Evolutionary conservation across 768 basidiomycete species (phyloP).

Genomic region (Boletus tomentosulus): DNA sequence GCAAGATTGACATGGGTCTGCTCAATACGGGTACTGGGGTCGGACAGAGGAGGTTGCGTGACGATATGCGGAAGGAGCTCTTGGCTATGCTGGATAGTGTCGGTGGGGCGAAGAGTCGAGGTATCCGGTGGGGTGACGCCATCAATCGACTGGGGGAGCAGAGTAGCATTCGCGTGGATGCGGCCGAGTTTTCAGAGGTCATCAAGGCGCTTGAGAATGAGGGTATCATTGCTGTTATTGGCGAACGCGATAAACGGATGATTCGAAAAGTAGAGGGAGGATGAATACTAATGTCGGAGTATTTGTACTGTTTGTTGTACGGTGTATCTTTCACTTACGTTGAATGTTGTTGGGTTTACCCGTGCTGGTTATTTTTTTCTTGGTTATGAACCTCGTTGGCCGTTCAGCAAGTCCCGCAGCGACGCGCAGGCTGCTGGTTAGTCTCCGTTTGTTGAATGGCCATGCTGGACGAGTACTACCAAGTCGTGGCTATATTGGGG

Average conservation of each 20-base stretch:
- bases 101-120: conserved; percentile 46
- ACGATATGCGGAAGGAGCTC: conserved; percentile 87
- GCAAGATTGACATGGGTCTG: conserved; percentile 95
- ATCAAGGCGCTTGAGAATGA: conserved; percentile 78
- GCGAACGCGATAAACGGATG: conserved; percentile 80
- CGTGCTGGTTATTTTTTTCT: no score
- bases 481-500: conserved; percentile 17
- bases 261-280: conserved; percentile 64
- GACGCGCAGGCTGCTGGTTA: neutral
- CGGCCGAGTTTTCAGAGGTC: conserved; percentile 77
- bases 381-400: neutral
- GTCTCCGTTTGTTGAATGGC: neutral
- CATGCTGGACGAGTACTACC: neutral
- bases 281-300: conserved; percentile 8
- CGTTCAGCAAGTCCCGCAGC: neutral
- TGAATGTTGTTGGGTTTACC: no score
- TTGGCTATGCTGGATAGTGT: conserved; percentile 54
- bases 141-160: conserved; percentile 76
- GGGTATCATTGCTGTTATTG: conserved; percentile 79
- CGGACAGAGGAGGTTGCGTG: conserved; percentile 78
- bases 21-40: conserved; percentile 90
- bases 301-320: neutral
- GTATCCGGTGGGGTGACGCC: conserved; percentile 82
- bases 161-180: conserved; percentile 77
- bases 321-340: neutral